Percentiles rank a stretch among this genome's conserved stretches.
Evolutionary conservation across 352 stramenopile species (phyloP).

Genomic region (Pythium biforme): DNA sequence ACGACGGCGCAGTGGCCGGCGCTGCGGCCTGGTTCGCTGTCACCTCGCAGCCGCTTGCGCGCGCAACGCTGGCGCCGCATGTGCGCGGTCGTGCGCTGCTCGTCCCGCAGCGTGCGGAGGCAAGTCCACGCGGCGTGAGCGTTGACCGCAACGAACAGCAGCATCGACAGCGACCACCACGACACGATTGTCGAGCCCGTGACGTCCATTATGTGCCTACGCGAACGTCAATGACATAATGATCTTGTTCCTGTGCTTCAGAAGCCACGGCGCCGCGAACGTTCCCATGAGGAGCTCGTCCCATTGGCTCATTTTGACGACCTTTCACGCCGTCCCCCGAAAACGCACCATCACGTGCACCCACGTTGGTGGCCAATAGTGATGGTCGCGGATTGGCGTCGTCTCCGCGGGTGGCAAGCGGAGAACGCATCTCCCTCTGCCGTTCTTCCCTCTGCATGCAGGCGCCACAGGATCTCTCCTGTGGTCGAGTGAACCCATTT

Average conservation of each 20-base stretch:
- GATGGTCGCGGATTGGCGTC: not conserved
- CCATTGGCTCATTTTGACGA: not conserved
- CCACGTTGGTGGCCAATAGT: not conserved
- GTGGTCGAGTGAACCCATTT: constrained; percentile 24
- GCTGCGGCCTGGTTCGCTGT: no score
- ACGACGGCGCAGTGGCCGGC: constrained; percentile 2
- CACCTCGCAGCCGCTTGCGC: not conserved
- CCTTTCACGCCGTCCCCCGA: constrained; percentile 1
- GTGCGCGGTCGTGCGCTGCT: constrained; percentile 6
- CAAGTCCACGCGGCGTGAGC: constrained; percentile 9
- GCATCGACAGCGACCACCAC: constrained; percentile 19
- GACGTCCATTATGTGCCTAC: not conserved
- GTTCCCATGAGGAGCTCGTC: constrained; percentile 1
- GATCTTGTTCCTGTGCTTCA: not conserved
- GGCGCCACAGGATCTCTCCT: constrained; percentile 10
- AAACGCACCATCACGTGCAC: not conserved
- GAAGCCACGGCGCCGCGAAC: not conserved
- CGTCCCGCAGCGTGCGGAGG: not conserved
- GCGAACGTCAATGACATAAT: not conserved
- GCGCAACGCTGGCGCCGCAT: not conserved
- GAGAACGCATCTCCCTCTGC: no score
- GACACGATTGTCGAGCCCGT: not conserved
- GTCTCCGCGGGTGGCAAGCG: not conserved
- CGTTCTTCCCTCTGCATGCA: not conserved
- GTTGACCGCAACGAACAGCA: constrained; percentile 24